These are phyloP conservation scores for Rhypophila decipiens DNA, from an alignment of 495 filamentous ascomycete genomes.

Conservation along the genomic window DNA sequence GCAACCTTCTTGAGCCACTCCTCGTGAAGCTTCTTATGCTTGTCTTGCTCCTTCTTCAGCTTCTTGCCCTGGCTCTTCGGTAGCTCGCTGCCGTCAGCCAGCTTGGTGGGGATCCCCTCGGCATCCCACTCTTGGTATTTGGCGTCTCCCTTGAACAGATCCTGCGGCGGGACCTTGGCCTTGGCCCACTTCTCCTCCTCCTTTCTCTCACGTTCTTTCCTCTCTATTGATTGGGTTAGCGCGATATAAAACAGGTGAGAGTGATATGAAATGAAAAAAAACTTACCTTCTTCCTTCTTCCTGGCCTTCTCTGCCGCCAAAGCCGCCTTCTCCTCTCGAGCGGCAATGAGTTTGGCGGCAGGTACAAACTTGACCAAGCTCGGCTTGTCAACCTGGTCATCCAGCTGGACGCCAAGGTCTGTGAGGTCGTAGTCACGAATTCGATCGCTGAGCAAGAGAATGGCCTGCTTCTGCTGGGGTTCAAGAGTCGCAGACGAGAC, in stretches of 20 bases:
- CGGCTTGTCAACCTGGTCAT: constrained; percentile 63
- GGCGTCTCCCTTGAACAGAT: constrained; percentile 67
- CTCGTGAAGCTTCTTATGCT: constrained; percentile 83
- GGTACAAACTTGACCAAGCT: constrained; percentile 80
- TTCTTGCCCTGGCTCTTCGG: constrained; percentile 78
- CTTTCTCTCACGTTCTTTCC: constrained; percentile 48
- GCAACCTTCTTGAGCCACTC: constrained; percentile 31
- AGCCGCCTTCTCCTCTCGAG: constrained; percentile 61
- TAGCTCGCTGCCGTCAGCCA: constrained; percentile 69
- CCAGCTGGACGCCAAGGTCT: constrained; percentile 75
- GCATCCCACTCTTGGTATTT: constrained; percentile 78
- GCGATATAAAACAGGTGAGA: constrained; percentile 17
- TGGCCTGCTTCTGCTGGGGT: constrained; percentile 47
- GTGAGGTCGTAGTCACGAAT: constrained; percentile 76
- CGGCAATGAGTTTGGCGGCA: constrained; percentile 62
- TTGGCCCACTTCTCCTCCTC: constrained; percentile 55
- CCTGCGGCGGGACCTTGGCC: constrained; percentile 59
- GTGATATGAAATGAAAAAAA: not conserved
- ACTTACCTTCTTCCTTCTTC: constrained; percentile 54
- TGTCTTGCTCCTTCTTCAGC: constrained; percentile 86
- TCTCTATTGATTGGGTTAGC: constrained; percentile 12
- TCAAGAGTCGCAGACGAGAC: constrained; percentile 47
- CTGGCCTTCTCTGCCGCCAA: constrained; percentile 47
- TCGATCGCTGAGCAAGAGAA: constrained; percentile 67
- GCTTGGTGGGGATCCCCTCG: constrained; percentile 74